phyloP scores from a whole-genome alignment of 306 rosid genomes.

The Cucurbita moschata region DNA sequence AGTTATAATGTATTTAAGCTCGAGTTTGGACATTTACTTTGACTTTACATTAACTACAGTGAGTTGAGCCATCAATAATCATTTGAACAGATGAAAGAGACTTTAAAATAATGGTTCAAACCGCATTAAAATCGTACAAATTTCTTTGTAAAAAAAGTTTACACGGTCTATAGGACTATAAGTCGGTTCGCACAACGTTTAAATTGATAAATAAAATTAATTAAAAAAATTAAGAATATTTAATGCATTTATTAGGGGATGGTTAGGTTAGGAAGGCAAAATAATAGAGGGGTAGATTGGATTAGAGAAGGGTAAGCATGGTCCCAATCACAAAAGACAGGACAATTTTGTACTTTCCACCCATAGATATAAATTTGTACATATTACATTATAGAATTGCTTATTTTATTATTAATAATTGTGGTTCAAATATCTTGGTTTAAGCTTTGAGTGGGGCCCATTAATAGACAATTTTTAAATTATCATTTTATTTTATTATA shows the following conservation, averaged over 20 bases:
- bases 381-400: background rate
- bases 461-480: background rate
- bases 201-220: background rate
- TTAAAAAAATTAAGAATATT: background rate
- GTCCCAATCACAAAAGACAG: slow-evolving; percentile 3
- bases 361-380: background rate
- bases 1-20: background rate
- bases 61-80: background rate
- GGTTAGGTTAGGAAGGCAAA: background rate
- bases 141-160: no score
- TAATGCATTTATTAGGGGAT: background rate
- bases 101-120: background rate
- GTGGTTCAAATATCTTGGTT: background rate
- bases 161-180: background rate
- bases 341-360: background rate
- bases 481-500: background rate
- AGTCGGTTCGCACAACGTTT: no score
- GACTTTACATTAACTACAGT: background rate
- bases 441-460: background rate
- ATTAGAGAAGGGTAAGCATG: background rate
- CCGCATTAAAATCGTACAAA: background rate
- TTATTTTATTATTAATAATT: background rate
- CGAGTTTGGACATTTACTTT: background rate
- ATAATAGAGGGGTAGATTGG: background rate
- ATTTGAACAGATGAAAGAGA: background rate